Base-by-base conservation (phyloP, 2,329 filamentous ascomycete species). In the Drechslerella stenobrocha region DNA sequence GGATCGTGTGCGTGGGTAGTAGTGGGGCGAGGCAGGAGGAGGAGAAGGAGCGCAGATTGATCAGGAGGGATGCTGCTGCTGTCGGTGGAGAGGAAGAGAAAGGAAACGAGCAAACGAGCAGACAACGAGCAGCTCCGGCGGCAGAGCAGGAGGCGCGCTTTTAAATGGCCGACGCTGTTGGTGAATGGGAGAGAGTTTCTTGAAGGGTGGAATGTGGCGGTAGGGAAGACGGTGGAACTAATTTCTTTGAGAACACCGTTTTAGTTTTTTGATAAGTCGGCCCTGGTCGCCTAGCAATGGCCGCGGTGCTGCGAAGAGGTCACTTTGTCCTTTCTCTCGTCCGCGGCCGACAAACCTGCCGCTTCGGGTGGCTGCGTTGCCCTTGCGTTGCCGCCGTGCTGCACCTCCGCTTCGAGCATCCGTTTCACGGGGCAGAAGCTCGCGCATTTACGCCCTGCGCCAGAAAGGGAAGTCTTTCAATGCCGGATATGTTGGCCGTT, bases 221-320 rank as follows among this genome's bases (percentile, higher is more conserved):
- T 45, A 5, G 4, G 59, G 61, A 66, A 66, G 61, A 58, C 32
- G 61, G 56, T 59, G 48, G 61, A 66, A 66, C 47, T n/a, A 46
- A 53, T 58, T 66, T 67, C 63, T 60, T 60, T 67, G 63, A 67
- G 63, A 67, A 67, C 63, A 67, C 63, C 63, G 63, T 67, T 67
- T 66, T 66, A 66, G 61, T 66, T 66, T n/a, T 64, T 66, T 53
- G 55, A 67, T 59, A 56, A 58, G 52, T 66, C 48, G 58, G 5
- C 28, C 28, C 28, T 32, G 23, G 59, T 50, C 15, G 20, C 35
- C 46, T 45, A 30, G 28, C n/a, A n/a, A n/a, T 37, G 45, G 46
- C 52, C 45, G 52, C 52, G 44, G 24, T 40, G 32, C 37, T 23
- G 15, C 18, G 50, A 67, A 67, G 63, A 60, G 63, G 63, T 67